These are phyloP conservation scores for Tubosaeta sp. DNA, from an alignment of 768 basidiomycete species.

Conservation along the genomic window DNA sequence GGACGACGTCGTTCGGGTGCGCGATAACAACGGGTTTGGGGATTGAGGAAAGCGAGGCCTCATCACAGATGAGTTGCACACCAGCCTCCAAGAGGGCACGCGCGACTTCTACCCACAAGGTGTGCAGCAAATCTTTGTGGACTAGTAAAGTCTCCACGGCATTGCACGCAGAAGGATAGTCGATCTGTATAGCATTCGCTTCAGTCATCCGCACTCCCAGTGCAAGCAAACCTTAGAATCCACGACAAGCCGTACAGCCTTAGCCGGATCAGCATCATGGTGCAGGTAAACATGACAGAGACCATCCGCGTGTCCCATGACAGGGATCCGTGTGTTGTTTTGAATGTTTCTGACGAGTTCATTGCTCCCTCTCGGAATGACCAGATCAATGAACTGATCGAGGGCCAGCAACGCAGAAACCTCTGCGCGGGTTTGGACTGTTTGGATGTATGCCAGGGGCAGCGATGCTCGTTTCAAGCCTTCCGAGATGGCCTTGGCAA, in stretches of 20 bases:
- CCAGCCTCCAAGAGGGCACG: constrained; percentile 59
- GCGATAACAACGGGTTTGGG: constrained; percentile 30
- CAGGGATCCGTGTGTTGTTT: constrained; percentile 85
- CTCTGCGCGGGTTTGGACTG: constrained; percentile 87
- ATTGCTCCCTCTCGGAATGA: constrained; percentile 95
- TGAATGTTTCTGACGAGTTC: constrained; percentile 86
- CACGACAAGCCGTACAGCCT: constrained; percentile 75
- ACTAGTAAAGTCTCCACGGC: constrained; percentile 85
- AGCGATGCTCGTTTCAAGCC: constrained; percentile 73
- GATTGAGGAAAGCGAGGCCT: constrained; percentile 55
- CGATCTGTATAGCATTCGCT: constrained; percentile 46
- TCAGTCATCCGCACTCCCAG: neutral
- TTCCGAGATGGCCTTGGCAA: constrained; percentile 74
- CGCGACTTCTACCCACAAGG: constrained; percentile 81
- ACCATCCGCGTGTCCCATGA: constrained; percentile 99
- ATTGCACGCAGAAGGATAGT: constrained; percentile 97
- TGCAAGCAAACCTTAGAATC: constrained; percentile 77
- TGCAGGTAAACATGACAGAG: constrained; percentile 90
- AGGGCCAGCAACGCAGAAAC: constrained; percentile 82
- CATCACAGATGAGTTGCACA: constrained; percentile 81
- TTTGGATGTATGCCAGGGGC: constrained; percentile 81
- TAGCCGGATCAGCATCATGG: constrained; percentile 69
- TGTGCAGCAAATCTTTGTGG: constrained; percentile 65
- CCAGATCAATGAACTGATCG: constrained; percentile 92
- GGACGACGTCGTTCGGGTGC: constrained; percentile 46